A percentile compares a stretch with the other conserved stretches of the same genome.
Conservation (phyloP, 1,284 basidiomycete genomes). For the Cutaneotrichosporon sp. region DNA sequence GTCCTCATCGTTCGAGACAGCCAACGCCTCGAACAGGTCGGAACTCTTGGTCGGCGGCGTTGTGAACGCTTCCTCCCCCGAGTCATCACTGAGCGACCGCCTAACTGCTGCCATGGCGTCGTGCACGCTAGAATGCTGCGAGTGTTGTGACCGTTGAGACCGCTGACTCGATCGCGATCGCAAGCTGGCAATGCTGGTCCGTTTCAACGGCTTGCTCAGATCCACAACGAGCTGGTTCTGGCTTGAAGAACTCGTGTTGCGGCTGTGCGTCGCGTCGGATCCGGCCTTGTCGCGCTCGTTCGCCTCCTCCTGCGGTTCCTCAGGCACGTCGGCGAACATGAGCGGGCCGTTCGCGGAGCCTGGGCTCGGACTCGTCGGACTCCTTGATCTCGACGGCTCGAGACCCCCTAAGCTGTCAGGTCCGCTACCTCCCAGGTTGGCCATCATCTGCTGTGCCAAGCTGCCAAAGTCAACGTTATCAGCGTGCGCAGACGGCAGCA, state of each 20-base stretch:
- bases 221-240: not conserved
- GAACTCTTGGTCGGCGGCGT: not conserved
- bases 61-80: not conserved
- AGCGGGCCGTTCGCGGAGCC: not conserved
- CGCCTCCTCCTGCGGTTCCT: constrained; percentile 4
- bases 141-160: too few relatives aligned
- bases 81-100: not conserved
- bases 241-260: not conserved
- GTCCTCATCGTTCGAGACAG: not conserved
- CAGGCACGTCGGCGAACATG: not conserved
- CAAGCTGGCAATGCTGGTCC: not conserved
- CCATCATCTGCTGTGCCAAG: constrained; percentile 34
- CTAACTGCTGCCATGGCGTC: not conserved
- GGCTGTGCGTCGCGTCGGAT: not conserved
- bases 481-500: constrained; percentile 46
- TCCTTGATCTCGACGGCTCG: not conserved
- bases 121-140: too few relatives aligned
- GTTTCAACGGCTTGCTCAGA: constrained; percentile 4
- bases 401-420: not conserved
- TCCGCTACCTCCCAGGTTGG: constrained; percentile 18
- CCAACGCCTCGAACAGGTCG: not conserved
- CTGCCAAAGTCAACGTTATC: constrained; percentile 34
- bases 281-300: not conserved
- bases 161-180: not conserved
- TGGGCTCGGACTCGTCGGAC: not conserved